Evolutionary conservation across 2,329 filamentous ascomycete genomes (phyloP), one percentile per base, ranked within the genome.

Genomic region (Xylaria sp.): DNA sequence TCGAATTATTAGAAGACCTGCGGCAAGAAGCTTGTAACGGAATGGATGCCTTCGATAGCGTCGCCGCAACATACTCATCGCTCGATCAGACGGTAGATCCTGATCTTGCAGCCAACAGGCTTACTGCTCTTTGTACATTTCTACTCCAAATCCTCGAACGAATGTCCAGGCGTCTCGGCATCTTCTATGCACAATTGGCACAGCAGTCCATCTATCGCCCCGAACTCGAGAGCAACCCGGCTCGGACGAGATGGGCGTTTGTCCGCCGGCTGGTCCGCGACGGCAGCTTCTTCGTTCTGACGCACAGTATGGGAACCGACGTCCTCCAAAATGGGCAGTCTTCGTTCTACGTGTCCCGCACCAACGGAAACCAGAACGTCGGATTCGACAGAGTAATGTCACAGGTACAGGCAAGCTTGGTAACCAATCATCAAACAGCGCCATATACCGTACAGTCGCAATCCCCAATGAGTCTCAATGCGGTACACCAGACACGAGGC

Each of bases 31-130:
- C 82, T 0, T 86, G 84, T 60, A 78, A 79, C 25, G 86, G 85
- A 9, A 87, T 87, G 84, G 85, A 87, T 67, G 85, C 85, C 0
- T 86, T 86, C 30, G 83, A 83, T 52, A 80, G 78, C 25, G 78
- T 87, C 32, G 66, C 71, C 43, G 20, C 62, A 30, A 48, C 62
- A 50, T 53, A 50, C 45, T 34, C 62, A 18, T 53, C 43, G 45
- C 45, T 13, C 8, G 64, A 64, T 58, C 28, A 66, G 70, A 76
- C 77, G 25, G 77, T 82, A 25, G 81, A 82, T n/a, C 76, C 77
- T 0, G 73, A 78, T 6, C 25, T 50, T 20, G 25, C 46, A 25
- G 15, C 46, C 30, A 18, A 8, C 46, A 50, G 30, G 20, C 23
- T 50, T 30, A 74, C 77, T 3, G 80, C 81, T 0, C 68, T 84